phyloP scores from a whole-genome alignment of 345 rosid species.

The Citrus maxima region DNA sequence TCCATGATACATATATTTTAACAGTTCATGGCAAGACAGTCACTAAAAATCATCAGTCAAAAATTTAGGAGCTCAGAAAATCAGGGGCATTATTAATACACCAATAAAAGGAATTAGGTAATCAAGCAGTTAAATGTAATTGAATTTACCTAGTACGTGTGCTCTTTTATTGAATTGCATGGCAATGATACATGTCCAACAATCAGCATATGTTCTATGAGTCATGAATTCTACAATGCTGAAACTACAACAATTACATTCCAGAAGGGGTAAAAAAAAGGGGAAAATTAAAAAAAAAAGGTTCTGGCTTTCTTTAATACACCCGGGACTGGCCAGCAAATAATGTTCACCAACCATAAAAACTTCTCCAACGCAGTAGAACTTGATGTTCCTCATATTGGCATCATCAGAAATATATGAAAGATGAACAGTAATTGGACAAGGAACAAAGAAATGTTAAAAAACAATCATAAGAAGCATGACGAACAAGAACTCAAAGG shows the following conservation, averaged over 20 bases:
- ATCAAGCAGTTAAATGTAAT: neutral
- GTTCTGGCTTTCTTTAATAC: constrained; percentile 30
- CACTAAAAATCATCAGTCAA: neutral
- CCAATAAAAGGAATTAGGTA: neutral
- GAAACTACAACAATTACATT: constrained; percentile 49
- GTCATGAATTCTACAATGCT: constrained; percentile 38
- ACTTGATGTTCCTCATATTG: constrained; percentile 23
- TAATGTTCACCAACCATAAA: constrained; percentile 40
- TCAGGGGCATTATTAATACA: neutral
- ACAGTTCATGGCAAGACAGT: neutral
- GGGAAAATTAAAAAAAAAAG: neutral
- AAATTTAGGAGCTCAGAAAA: neutral
- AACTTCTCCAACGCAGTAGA: constrained; percentile 24
- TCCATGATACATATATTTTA: neutral
- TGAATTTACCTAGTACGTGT: constrained; percentile 10
- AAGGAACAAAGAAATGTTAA: constrained; percentile 28
- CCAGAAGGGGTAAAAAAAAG: constrained; percentile 18
- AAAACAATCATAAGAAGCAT: constrained; percentile 48
- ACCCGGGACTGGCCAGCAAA: constrained; percentile 20
- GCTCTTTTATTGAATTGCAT: constrained; percentile 40
- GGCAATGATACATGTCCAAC: constrained; percentile 43
- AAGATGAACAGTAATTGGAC: constrained; percentile 28
- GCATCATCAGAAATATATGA: constrained; percentile 32
- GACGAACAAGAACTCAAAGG: constrained; percentile 39
- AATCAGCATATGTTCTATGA: constrained; percentile 41